phyloP scores from a whole-genome alignment of 1,284 basidiomycete genomes.

The Cryptococcus sp. region DNA sequence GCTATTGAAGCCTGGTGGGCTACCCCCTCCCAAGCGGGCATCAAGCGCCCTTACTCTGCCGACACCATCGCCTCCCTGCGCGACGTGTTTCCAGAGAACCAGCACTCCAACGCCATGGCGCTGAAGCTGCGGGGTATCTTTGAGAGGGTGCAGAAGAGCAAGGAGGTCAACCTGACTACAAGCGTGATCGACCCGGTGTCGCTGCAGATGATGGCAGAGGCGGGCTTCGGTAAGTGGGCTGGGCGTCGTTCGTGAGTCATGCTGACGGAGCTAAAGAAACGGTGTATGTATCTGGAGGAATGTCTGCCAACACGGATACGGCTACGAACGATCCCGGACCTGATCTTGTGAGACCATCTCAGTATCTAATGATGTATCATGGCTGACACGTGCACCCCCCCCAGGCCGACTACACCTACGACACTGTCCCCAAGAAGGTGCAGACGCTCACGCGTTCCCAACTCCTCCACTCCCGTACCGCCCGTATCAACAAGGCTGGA shows the following conservation, averaged over 20 bases:
- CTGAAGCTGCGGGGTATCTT: constrained; percentile 13
- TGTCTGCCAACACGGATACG: constrained; percentile 3
- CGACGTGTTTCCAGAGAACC: constrained; percentile 20
- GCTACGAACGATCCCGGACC: constrained; percentile 7
- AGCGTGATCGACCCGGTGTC: constrained; percentile 9
- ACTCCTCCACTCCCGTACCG: constrained; percentile 14
- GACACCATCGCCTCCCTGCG: constrained; percentile 19
- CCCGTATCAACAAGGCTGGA: constrained; percentile 2
- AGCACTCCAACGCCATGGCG: constrained; percentile 14
- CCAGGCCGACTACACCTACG: constrained; percentile 14
- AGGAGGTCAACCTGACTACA: constrained; percentile 6
- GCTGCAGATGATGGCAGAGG: constrained; percentile 13
- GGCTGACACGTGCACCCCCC: background rate
- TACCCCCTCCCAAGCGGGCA: constrained; percentile 12
- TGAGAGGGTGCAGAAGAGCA: constrained; percentile 5
- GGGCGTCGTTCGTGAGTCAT: background rate
- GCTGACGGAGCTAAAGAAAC: background rate
- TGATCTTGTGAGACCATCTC: constrained; percentile 7
- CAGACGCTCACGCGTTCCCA: constrained; percentile 16
- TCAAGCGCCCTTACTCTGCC: constrained; percentile 20
- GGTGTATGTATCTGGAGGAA: constrained; percentile 11
- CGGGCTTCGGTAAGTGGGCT: constrained; percentile 18
- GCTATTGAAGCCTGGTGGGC: constrained; percentile 22
- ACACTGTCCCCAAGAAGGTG: constrained; percentile 16
- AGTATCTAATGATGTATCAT: background rate